These are phyloP conservation scores for Pyricularia grisea DNA, from an alignment of 2,329 filamentous ascomycete species.

Conservation along the genomic window DNA sequence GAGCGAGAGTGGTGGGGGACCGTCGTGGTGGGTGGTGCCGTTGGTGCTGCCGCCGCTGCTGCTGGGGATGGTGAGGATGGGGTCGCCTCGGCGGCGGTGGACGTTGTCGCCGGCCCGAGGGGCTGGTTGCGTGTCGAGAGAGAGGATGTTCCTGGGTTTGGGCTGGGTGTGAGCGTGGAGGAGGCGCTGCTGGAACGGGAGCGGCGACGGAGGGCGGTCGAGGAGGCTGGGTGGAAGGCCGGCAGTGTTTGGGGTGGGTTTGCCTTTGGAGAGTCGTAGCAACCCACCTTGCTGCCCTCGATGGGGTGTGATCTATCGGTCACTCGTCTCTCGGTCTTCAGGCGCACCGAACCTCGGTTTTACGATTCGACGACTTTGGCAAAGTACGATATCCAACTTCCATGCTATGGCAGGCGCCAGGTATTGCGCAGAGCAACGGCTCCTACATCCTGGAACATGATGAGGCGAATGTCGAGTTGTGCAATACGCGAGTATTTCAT, in stretches of 20 bases:
- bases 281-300: background rate
- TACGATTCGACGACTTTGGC: background rate
- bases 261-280: constrained; percentile 18
- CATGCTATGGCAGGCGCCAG: no score
- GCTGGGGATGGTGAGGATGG: constrained; percentile 1
- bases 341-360: background rate
- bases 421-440: no score
- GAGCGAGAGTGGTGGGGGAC: constrained; percentile 49
- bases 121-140: constrained; percentile 46
- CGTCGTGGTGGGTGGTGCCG: constrained; percentile 36
- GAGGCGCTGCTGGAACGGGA: constrained; percentile 34
- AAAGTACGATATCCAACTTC: background rate
- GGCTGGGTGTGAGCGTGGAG: constrained; percentile 26
- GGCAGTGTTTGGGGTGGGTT: constrained; percentile 41
- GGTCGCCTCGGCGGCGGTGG: constrained; percentile 9
- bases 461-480: no score
- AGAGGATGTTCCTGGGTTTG: constrained; percentile 29
- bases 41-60: constrained; percentile 16
- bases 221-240: constrained; percentile 35
- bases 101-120: constrained; percentile 28
- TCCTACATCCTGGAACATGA: no score
- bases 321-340: background rate
- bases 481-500: no score
- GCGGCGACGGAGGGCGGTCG: constrained; percentile 28
- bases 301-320: no score